Evolutionary conservation across 331 rosid genomes (phyloP).

Genomic region (Malus hybrid): DNA sequence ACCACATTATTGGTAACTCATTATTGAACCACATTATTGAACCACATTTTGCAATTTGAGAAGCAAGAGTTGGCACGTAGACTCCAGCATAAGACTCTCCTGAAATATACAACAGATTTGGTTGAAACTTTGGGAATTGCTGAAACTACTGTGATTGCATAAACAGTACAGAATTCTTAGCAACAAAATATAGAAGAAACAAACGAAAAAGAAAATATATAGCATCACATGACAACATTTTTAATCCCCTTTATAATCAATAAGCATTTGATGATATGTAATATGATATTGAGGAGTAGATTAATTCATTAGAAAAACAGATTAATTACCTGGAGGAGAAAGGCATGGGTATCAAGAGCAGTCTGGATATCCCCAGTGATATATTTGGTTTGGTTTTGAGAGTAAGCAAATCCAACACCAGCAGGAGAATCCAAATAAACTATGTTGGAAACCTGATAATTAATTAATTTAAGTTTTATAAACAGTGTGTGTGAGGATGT

Average conservation of each 20-base stretch:
- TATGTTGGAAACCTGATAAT: constrained; percentile 37
- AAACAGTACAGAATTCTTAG: neutral
- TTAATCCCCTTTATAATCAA: neutral
- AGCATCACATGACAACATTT: neutral
- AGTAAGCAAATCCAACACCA: constrained; percentile 50
- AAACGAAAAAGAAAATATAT: neutral
- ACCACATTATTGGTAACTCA: too few relatives aligned
- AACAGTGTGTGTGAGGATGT: too few relatives aligned
- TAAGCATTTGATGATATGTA: neutral
- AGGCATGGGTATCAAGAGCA: constrained; percentile 36
- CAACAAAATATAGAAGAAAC: neutral
- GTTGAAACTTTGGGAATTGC: constrained; percentile 35
- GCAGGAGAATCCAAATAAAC: constrained; percentile 48
- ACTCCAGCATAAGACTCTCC: constrained; percentile 50
- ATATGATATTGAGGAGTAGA: neutral
- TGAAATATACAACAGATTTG: constrained; percentile 39
- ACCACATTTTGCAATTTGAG: constrained; percentile 15
- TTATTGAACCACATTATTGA: neutral
- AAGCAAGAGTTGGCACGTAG: constrained; percentile 50
- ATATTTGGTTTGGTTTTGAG: constrained; percentile 18
- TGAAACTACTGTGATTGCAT: constrained; percentile 31
- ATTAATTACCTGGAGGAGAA: constrained; percentile 30
- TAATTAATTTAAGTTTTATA: neutral
- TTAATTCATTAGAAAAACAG: neutral
- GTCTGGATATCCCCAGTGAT: constrained; percentile 38